Percentiles rank a stretch among this genome's conserved stretches.
Conservation (phyloP, 345 rosid species). For the Salix exigua region DNA sequence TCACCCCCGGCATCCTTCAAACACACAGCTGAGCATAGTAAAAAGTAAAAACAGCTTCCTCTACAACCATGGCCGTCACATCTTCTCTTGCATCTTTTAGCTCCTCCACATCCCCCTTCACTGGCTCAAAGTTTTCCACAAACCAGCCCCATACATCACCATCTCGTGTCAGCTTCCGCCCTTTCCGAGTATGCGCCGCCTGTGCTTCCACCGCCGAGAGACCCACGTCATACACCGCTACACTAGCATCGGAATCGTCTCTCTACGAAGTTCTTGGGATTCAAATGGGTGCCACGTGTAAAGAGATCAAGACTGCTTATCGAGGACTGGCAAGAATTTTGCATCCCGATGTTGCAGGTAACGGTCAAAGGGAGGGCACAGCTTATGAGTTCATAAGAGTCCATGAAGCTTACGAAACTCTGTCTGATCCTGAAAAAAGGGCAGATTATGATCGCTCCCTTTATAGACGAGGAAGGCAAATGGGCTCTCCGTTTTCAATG, state of each 20-base stretch:
- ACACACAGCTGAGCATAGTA: neutral
- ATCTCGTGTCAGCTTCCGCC: slow-evolving; percentile 28
- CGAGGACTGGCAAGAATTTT: slow-evolving; percentile 51
- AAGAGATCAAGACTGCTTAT: slow-evolving; percentile 67
- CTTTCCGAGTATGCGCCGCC: slow-evolving; percentile 34
- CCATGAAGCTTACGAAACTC: slow-evolving; percentile 62
- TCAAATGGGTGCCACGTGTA: slow-evolving; percentile 45
- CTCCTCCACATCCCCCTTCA: slow-evolving; percentile 16
- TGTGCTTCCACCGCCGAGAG: slow-evolving; percentile 43
- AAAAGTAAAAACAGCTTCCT: neutral
- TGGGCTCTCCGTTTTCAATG: slow-evolving; percentile 20
- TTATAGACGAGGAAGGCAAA: slow-evolving; percentile 21
- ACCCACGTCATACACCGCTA: slow-evolving; percentile 11
- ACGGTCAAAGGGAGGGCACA: slow-evolving; percentile 10
- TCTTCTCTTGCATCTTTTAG: slow-evolving; percentile 18
- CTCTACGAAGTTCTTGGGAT: slow-evolving; percentile 62
- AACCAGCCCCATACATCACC: neutral
- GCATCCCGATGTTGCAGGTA: slow-evolving; percentile 59
- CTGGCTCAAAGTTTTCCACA: slow-evolving; percentile 4
- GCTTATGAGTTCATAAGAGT: slow-evolving; percentile 49
- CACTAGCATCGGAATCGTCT: slow-evolving; percentile 21
- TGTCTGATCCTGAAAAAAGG: slow-evolving; percentile 60
- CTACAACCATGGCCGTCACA: slow-evolving; percentile 25
- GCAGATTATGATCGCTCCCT: slow-evolving; percentile 51
- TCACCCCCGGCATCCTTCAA: neutral